Conservation (phyloP, 1,284 basidiomycete genomes). For the Ceratobasidium sp. region DNA sequence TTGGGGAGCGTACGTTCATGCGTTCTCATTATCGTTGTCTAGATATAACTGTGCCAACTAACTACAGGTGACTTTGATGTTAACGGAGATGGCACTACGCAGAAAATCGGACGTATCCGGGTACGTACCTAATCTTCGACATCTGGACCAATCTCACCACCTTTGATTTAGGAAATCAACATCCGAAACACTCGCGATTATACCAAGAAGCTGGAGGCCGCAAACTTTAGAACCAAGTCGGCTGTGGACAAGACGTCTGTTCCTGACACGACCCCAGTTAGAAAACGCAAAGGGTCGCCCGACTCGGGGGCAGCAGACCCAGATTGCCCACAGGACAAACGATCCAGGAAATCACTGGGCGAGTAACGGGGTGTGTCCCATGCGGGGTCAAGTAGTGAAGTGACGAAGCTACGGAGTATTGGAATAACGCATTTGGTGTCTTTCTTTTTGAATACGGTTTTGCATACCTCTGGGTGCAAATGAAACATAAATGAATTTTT, state of each 20-base stretch:
- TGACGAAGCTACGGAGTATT: no score
- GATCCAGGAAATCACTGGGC: not conserved
- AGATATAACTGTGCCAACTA: not conserved
- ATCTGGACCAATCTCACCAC: not conserved
- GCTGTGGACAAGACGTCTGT: not conserved
- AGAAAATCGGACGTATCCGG: not conserved
- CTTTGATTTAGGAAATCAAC: not conserved
- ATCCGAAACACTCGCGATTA: not conserved
- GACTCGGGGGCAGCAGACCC: not conserved
- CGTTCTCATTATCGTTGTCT: not conserved
- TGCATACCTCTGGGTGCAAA: no score
- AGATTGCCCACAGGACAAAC: not conserved
- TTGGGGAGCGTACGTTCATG: not conserved
- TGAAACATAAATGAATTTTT: no score
- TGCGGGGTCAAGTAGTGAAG: no score
- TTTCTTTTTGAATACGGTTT: no score
- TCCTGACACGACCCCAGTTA: not conserved
- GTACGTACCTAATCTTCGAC: not conserved
- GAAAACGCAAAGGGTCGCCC: not conserved
- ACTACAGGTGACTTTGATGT: conserved; percentile 1
- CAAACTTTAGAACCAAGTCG: not conserved
- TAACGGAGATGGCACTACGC: not conserved
- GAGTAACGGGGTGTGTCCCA: no score
- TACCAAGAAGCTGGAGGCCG: not conserved
- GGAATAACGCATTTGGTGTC: no score